Evolutionary conservation across 768 basidiomycete species (phyloP).

Genomic region (Trametes cubensis): DNA sequence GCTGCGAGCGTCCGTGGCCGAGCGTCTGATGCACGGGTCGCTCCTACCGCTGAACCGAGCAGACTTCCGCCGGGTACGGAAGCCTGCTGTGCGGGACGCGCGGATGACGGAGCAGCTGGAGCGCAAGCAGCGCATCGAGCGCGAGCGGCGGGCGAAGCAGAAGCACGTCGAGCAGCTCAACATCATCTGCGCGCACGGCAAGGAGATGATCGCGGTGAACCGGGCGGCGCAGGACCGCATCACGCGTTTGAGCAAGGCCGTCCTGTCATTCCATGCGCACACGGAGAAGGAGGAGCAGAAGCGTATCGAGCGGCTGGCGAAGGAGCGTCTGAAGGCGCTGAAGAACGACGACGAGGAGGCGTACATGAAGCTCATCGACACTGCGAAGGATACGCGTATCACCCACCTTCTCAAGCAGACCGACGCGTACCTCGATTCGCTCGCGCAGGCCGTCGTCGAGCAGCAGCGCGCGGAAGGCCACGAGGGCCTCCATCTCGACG

Average conservation of each 20-base stretch:
- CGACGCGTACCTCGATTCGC: slow-evolving; percentile 90
- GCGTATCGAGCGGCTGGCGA: slow-evolving; percentile 91
- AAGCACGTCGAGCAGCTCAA: slow-evolving; percentile 94
- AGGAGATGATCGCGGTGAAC: slow-evolving; percentile 69
- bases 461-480: slow-evolving; percentile 77
- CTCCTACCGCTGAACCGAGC: slow-evolving; percentile 89
- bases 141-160: slow-evolving; percentile 93
- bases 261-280: slow-evolving; percentile 80
- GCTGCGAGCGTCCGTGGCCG: slow-evolving; percentile 82
- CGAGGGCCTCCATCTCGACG: slow-evolving; percentile 45
- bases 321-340: slow-evolving; percentile 97
- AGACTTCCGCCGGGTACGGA: slow-evolving; percentile 86
- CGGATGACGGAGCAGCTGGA: slow-evolving; percentile 88
- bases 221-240: slow-evolving; percentile 60
- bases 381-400: slow-evolving; percentile 98
- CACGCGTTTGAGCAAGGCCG: slow-evolving; percentile 67
- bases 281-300: slow-evolving; percentile 99
- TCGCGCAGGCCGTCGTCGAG: slow-evolving; percentile 89
- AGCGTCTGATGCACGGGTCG: slow-evolving; percentile 84
- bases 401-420: slow-evolving; percentile 95
- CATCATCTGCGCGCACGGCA: slow-evolving; percentile 84
- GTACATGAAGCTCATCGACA: slow-evolving; percentile 99
- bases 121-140: slow-evolving; percentile 86
- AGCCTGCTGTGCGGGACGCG: slow-evolving; percentile 86
- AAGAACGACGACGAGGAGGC: slow-evolving; percentile 99